A percentile compares a stretch with the other conserved stretches of the same genome.
phyloP scores from a whole-genome alignment of 2,329 filamentous ascomycete genomes.

The Colletotrichum shisoi region DNA sequence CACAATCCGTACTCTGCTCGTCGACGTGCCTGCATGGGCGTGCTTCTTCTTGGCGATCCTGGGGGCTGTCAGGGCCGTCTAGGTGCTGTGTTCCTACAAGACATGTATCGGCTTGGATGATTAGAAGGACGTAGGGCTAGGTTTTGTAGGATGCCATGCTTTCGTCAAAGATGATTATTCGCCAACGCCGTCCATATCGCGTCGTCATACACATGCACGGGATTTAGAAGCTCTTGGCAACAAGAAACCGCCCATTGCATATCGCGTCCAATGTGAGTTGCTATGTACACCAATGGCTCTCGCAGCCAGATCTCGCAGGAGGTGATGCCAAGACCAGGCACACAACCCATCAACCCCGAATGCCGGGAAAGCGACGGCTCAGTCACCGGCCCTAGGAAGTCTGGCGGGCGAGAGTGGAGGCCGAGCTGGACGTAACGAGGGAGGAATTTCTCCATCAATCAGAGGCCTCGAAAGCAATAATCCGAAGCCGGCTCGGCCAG shows the following conservation, averaged over 20 bases:
- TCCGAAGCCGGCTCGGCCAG: constrained; percentile 29
- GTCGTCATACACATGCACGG: background rate
- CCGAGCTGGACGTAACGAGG: constrained; percentile 18
- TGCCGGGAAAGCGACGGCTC: constrained; percentile 8
- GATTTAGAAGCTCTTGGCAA: background rate
- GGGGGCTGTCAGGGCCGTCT: background rate
- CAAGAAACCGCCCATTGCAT: background rate
- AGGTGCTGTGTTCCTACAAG: no score
- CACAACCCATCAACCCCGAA: background rate
- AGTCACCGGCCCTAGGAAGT: background rate
- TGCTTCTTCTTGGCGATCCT: constrained; percentile 44
- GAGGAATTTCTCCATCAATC: constrained; percentile 48
- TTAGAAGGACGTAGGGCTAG: background rate
- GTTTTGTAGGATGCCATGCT: background rate
- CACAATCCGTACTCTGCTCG: constrained; percentile 42
- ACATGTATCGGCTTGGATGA: no score
- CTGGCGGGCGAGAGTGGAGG: constrained; percentile 3
- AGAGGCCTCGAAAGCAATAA: constrained; percentile 29
- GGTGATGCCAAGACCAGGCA: constrained; percentile 9
- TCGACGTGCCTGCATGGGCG: constrained; percentile 43
- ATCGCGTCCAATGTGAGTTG: background rate
- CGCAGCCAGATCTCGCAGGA: background rate
- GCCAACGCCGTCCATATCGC: background rate
- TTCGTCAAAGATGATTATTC: background rate
- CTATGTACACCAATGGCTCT: background rate